Conservation (phyloP, 345 rosid species). For the Citrus mangshanensis region DNA sequence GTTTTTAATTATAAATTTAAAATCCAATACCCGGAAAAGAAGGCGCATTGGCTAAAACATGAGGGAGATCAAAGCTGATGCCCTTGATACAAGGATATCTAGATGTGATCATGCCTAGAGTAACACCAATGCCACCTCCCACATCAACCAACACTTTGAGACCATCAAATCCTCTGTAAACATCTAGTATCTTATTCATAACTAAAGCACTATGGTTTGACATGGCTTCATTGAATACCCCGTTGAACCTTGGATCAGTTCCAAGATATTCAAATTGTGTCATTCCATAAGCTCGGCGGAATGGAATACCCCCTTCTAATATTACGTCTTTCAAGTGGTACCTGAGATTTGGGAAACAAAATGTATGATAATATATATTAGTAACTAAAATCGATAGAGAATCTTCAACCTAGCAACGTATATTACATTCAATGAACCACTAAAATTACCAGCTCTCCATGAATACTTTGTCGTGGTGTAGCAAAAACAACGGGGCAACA, state of each 20-base stretch:
- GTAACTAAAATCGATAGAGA: too few relatives aligned
- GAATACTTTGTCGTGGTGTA: conserved; percentile 39
- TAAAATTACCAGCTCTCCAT: conserved; percentile 40
- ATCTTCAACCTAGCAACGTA: too few relatives aligned
- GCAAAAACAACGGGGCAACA: conserved; percentile 34
- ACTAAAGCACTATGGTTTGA: conserved; percentile 22
- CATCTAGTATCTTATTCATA: conserved; percentile 3
- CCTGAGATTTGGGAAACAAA: conserved; percentile 12
- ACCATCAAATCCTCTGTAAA: neutral
- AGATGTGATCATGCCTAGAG: neutral
- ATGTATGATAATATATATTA: too few relatives aligned
- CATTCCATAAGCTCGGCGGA: conserved; percentile 30
- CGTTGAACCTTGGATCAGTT: conserved; percentile 29
- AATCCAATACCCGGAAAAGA: conserved; percentile 21
- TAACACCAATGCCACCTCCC: neutral
- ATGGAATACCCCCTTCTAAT: conserved; percentile 37
- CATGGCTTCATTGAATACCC: conserved; percentile 29
- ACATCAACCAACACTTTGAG: conserved; percentile 1
- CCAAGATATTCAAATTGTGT: conserved; percentile 20
- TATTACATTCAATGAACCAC: too few relatives aligned
- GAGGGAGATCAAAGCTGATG: conserved; percentile 39
- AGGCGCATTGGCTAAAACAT: conserved; percentile 31
- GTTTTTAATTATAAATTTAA: too few relatives aligned
- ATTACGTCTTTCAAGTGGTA: conserved; percentile 30
- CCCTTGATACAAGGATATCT: neutral